Base-by-base conservation (phyloP, 2,329 filamentous ascomycete species). In the Neonectria faginata region DNA sequence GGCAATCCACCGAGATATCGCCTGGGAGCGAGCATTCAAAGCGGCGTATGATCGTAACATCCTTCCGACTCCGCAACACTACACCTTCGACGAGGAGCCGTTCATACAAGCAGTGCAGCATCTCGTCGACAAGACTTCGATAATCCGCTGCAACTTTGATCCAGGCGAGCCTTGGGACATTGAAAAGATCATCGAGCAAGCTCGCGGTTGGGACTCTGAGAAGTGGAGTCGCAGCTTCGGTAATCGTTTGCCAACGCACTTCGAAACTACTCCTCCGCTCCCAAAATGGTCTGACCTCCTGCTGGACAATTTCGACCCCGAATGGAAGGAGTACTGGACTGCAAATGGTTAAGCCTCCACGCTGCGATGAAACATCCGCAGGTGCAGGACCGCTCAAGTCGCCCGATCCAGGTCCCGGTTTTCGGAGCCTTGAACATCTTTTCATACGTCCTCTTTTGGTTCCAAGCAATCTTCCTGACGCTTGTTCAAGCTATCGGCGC, bases 141-240 rank as follows among this genome's bases (percentile, higher is more conserved):
- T 65, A 9, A 18, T 65, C 0, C 41, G 27, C 5, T 58, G 53
- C 39, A 69, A 68, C 14, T 66, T 66, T 27, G 57, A 42, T 7
- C 31, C 60, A 2, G 22, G 52, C 29, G 51, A 45, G 7, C 16
- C 47, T 3, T 61, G 62, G 55, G 25, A 66, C 9, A 42, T 53
- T 5, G 27, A 47, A 4, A 14, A 51, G 8, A 25, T 67, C 3
- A n/a, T 33, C 10, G 54, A 57, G 10, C 3, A 51, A 3, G 44
- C 9, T 14, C 1, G 16, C 25, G 44, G 44, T 8, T 47, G 44
- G 44, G 44, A 47, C 44, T 8, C 6, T 11, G 22, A 47, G 2
- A 22, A 9, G 6, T 27, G 44, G 22, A 1, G 3, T 14, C 7
- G 20, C 10, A 8, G 5, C 44, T 47, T 22, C 44, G 1, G 12